Conservation (phyloP, 768 basidiomycete genomes). For the Lactarius sanguifluus region DNA sequence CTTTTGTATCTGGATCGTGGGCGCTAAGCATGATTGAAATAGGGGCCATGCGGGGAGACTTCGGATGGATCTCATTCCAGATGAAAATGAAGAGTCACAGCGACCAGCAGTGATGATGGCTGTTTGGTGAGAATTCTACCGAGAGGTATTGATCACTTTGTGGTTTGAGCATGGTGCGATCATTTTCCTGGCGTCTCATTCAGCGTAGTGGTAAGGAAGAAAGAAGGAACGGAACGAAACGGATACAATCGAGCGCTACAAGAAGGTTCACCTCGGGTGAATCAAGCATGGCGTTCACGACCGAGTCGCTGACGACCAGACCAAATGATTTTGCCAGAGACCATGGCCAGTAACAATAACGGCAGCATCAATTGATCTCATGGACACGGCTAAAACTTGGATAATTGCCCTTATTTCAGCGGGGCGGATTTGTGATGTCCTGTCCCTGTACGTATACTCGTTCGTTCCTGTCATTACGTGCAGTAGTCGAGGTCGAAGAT, state of each 20-base stretch:
- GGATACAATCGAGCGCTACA: neutral
- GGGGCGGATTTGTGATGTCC: neutral
- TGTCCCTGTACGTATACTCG: neutral
- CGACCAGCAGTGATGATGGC: neutral
- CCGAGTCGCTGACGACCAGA: neutral
- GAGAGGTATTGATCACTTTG: slow-evolving; percentile 2
- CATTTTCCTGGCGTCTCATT: neutral
- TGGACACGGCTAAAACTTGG: neutral
- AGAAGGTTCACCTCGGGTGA: neutral
- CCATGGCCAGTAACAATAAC: neutral
- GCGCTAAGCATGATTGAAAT: neutral
- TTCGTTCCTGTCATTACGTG: neutral
- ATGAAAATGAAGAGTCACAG: neutral
- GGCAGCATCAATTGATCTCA: neutral
- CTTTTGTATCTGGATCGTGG: neutral
- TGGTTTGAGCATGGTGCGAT: neutral
- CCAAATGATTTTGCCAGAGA: neutral
- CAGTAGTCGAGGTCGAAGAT: neutral
- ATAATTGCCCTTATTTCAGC: neutral
- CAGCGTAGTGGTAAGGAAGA: neutral
- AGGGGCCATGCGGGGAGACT: neutral
- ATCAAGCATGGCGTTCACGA: neutral
- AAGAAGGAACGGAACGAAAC: slow-evolving; percentile 3
- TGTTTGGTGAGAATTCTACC: neutral
- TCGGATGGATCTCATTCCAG: slow-evolving; percentile 8